These are phyloP conservation scores for Breynia disticha DNA, from an alignment of 441 rosid genomes.

Conservation along the genomic window DNA sequence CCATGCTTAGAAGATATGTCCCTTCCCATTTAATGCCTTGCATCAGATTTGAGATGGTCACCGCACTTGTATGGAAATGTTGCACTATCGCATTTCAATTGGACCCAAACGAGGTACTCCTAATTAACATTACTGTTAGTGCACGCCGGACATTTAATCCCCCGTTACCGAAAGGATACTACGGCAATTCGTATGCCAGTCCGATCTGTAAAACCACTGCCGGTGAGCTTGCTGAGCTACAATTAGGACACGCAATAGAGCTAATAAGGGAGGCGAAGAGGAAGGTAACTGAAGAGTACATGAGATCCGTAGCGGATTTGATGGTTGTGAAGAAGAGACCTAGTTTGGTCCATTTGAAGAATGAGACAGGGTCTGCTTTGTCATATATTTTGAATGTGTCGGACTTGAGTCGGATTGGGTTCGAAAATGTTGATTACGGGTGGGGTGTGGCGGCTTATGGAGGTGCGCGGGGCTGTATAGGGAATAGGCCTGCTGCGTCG, in stretches of 20 bases:
- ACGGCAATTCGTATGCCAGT: conserved; percentile 24
- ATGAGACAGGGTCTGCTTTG: conserved; percentile 10
- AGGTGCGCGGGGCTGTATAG: conserved; percentile 27
- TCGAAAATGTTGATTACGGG: conserved; percentile 30
- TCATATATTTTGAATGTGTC: conserved; percentile 14
- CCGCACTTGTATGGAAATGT: conserved; percentile 46
- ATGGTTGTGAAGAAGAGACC: conserved; percentile 29
- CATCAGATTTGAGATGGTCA: conserved; percentile 26
- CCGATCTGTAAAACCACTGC: conserved; percentile 19
- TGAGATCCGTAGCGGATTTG: conserved; percentile 28
- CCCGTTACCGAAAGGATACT: conserved; percentile 33
- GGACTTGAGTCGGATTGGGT: conserved; percentile 13
- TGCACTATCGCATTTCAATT: conserved; percentile 31
- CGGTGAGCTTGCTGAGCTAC: conserved; percentile 12
- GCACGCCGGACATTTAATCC: conserved; percentile 32
- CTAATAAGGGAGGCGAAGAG: conserved; percentile 26
- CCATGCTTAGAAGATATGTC: conserved; percentile 18
- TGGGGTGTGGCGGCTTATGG: conserved; percentile 32
- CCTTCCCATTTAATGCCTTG: conserved; percentile 17
- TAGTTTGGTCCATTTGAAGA: conserved; percentile 4
- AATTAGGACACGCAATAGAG: conserved; percentile 22
- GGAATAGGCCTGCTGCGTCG: not conserved
- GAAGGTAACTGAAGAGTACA: conserved; percentile 23
- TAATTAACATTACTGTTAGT: conserved; percentile 22
- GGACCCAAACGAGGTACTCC: conserved; percentile 25